A percentile compares a stretch with the other conserved stretches of the same genome.
Conservation (phyloP, 75 land plant genomes). For the Selaginella moellendorffii region DNA sequence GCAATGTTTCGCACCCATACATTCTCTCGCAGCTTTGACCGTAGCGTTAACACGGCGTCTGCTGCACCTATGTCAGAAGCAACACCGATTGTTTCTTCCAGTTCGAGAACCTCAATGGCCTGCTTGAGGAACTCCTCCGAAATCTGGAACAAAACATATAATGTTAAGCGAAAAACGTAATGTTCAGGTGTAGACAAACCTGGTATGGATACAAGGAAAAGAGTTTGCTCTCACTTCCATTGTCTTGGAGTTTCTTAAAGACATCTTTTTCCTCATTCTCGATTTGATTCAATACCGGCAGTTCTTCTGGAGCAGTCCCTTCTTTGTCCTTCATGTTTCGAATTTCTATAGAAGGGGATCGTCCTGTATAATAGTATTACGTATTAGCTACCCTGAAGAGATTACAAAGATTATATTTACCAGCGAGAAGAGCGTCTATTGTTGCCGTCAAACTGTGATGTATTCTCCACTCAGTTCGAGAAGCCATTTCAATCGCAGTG, state of each 20-base stretch:
- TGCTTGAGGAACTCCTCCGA: slow-evolving; percentile 63
- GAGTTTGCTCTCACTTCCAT: slow-evolving; percentile 24
- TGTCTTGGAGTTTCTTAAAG: too few species aligned
- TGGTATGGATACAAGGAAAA: slow-evolving; percentile 55
- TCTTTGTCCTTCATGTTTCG: slow-evolving; percentile 47
- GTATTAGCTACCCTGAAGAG: background rate
- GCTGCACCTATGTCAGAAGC: slow-evolving; percentile 76
- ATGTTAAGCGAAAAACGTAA: background rate
- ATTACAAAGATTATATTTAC: slow-evolving; percentile 40
- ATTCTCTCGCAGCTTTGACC: slow-evolving; percentile 59
- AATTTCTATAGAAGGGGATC: slow-evolving; percentile 56
- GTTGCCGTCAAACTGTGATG: slow-evolving; percentile 88
- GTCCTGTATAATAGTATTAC: slow-evolving; percentile 31
- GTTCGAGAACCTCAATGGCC: slow-evolving; percentile 77
- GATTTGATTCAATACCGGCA: background rate
- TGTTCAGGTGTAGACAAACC: slow-evolving; percentile 30
- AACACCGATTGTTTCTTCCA: slow-evolving; percentile 54
- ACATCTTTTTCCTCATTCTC: slow-evolving; percentile 19
- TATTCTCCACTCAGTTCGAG: slow-evolving; percentile 77
- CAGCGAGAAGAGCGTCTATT: slow-evolving; percentile 91
- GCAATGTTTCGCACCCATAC: slow-evolving; percentile 90
- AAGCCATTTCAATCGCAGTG: slow-evolving; percentile 84
- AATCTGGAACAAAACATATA: slow-evolving; percentile 44
- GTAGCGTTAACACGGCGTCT: slow-evolving; percentile 63
- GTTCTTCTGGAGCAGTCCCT: background rate